Base-by-base conservation (phyloP, 257 asterid species). In the Salvia hispanica region DNA sequence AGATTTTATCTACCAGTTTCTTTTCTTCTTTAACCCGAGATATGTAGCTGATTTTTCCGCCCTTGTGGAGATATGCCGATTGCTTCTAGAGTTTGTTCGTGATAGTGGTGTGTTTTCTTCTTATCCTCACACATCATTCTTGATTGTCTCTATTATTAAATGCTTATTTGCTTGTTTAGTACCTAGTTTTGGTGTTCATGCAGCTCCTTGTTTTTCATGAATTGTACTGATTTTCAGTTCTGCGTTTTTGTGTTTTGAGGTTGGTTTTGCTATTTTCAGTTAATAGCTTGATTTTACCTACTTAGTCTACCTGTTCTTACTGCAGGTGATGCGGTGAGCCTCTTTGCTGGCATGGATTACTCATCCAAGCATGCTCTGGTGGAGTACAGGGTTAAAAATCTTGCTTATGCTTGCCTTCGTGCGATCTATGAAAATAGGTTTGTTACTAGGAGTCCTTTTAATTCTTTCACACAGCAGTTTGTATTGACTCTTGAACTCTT, bases 1-100 rank as follows among this genome's bases (percentile, higher is more conserved):
- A 45, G 84, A 84, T 79, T 94, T 85, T 77, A 84, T 91, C 58
- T 79, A 77, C 70, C 91, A 79, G 83, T 84, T 94, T 64, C 85
- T 86, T 76, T 94, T 94, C 84, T 94, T 91, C 88, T 87, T 86
- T 71, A 91, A 87, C 76, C 95, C 97, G 66, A 82, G 81, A 81
- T 58, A 82, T 52, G 80, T 65, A 61, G 77, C 82, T 79, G 99
- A 94, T 82, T 65, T 87, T 83, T 76, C 95, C 51, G 89, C 84
- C 68, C 92, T 94, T 13, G 92, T 83, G 86, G 91, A 87, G 86
- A 78, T 86, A 56, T 91, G 99, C 80, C 82, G 80, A 57, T 78
- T 82, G 74, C 86, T 94, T 69, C 81, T 74, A 65, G 83, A 88
- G 73, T 87, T 86, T 75, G 83, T 73, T 76, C 81, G 73, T 66